Evolutionary conservation across 768 basidiomycete genomes (phyloP).

Genomic region (Pholiota conissans): DNA sequence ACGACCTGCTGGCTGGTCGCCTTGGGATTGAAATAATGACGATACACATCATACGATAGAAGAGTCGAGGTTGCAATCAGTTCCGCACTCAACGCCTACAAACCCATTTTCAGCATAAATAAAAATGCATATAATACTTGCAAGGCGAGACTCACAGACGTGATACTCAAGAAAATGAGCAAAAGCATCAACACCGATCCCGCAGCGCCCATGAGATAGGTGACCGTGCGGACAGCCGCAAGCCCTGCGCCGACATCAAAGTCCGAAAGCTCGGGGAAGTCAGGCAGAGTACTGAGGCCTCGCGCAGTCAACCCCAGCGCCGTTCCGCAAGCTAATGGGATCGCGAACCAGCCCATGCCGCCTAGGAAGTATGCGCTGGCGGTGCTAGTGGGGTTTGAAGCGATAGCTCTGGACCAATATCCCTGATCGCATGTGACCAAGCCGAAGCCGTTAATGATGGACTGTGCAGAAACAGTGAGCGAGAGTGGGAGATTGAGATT

Average conservation of each 20-base stretch:
- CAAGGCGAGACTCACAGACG: conserved; percentile 20
- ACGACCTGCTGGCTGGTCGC: conserved; percentile 10
- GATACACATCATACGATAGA: conserved; percentile 32
- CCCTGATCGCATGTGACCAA: conserved; percentile 26
- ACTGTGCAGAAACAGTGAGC: conserved; percentile 3
- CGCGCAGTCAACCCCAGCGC: conserved; percentile 34
- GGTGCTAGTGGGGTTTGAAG: conserved; percentile 32
- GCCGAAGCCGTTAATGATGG: conserved; percentile 16
- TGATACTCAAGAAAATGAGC: conserved; percentile 35
- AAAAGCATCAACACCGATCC: conserved; percentile 35
- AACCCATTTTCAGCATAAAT: background rate
- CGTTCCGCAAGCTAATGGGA: conserved; percentile 38
- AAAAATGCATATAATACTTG: background rate
- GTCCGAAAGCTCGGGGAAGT: conserved; percentile 24
- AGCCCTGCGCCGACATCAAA: conserved; percentile 33
- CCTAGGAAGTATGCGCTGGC: conserved; percentile 38
- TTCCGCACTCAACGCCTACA: conserved; percentile 28
- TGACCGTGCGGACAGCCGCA: conserved; percentile 31
- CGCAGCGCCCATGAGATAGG: conserved; percentile 32
- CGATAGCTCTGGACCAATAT: conserved; percentile 39
- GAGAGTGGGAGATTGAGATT: background rate
- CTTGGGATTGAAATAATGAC: conserved; percentile 22
- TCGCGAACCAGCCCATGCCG: conserved; percentile 39
- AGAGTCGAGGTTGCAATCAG: conserved; percentile 36
- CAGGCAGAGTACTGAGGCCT: conserved; percentile 24